phyloP scores from a whole-genome alignment of 352 stramenopile species.

The Blastocystis sp. region DNA sequence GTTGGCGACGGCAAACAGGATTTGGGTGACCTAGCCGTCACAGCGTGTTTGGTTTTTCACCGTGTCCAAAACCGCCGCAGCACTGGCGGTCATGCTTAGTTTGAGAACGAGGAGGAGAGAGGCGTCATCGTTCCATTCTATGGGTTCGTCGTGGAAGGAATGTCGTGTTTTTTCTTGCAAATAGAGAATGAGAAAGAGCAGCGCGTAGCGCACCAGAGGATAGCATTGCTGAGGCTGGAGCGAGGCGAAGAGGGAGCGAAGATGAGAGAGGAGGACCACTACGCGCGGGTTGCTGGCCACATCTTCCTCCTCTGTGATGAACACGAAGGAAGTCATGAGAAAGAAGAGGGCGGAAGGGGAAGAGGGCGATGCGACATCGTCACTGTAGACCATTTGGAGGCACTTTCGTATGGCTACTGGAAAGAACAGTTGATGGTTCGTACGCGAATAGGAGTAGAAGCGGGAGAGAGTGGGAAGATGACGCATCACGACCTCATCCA shows the following conservation, averaged over 20 bases:
- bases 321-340: conserved; percentile 32
- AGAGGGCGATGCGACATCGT: not conserved
- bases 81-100: conserved; percentile 21
- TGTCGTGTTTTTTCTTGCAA: not conserved
- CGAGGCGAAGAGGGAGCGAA: not conserved
- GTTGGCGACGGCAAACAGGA: not conserved
- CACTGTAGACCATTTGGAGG: not conserved
- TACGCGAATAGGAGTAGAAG: conserved; percentile 16
- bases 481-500: not conserved
- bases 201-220: not conserved
- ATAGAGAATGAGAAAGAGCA: conserved; percentile 29
- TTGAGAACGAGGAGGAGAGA: conserved; percentile 13
- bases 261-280: not conserved
- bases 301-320: not conserved
- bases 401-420: not conserved
- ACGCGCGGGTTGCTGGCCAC: not conserved
- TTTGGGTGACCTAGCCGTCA: conserved; percentile 8
- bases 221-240: not conserved
- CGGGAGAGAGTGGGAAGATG: not conserved
- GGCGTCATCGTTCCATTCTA: not conserved
- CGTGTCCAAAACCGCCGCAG: conserved; percentile 32
- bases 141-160: not conserved
- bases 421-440: not conserved
- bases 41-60: not conserved
- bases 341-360: conserved; percentile 4